phyloP scores from a whole-genome alignment of 1,284 basidiomycete genomes.

The Lentinus polychrous region DNA sequence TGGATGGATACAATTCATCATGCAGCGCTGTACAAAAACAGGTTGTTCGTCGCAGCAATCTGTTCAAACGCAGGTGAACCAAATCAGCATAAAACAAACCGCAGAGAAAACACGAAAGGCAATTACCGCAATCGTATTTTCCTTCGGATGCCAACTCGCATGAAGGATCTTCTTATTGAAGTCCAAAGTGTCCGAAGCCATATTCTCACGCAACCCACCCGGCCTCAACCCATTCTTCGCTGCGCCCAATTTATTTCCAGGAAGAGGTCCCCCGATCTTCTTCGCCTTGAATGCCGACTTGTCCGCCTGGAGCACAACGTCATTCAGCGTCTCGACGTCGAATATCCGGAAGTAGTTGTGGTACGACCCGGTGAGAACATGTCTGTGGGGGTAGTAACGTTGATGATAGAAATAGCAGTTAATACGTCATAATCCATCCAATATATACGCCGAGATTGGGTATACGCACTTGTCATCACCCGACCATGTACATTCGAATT shows the following conservation, averaged over 20 bases:
- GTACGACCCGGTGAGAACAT: constrained; percentile 96
- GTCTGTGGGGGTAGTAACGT: constrained; percentile 37
- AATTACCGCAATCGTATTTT: constrained; percentile 95
- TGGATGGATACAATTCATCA: constrained; percentile 28
- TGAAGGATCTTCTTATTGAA: constrained; percentile 99
- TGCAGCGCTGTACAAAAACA: constrained; percentile 84
- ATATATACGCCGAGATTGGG: constrained; percentile 3
- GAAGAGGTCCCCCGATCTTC: constrained; percentile 85
- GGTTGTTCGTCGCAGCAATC: constrained; percentile 94
- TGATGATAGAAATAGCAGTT: constrained; percentile 7
- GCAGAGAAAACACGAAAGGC: constrained; percentile 25
- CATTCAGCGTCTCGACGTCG: constrained; percentile 85
- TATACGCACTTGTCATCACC: constrained; percentile 86
- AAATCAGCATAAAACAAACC: no score
- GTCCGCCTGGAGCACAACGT: constrained; percentile 96
- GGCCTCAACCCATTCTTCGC: constrained; percentile 65
- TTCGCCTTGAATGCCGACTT: constrained; percentile 99
- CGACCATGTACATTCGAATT: constrained; percentile 97
- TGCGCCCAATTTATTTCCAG: constrained; percentile 58
- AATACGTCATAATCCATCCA: constrained; percentile 2
- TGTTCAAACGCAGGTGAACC: constrained; percentile 32
- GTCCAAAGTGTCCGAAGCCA: constrained; percentile 89
- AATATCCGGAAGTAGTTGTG: constrained; percentile 99
- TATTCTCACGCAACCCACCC: constrained; percentile 70
- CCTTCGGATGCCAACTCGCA: constrained; percentile 95